Base-by-base conservation (phyloP, 495 filamentous ascomycete species). In the Penicillium psychrofluorescens region DNA sequence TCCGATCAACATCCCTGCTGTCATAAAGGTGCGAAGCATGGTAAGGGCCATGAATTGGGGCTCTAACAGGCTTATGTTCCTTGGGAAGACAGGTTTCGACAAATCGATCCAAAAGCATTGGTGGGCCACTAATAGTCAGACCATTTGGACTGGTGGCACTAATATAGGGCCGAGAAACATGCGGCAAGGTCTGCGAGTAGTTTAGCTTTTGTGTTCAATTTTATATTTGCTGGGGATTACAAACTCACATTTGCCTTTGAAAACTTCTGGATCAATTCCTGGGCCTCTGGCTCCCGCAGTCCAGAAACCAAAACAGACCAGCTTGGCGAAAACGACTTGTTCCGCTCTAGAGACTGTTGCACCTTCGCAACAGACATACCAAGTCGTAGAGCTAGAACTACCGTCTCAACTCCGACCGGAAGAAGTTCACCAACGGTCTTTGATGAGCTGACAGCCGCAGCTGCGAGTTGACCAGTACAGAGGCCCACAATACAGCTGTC, bases 81-180 rank as follows among this genome's bases (percentile, higher is more conserved):
- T 73, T 70, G 27, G 84, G 64, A 8, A 72, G 50, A 12, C 67
- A 62, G n/a, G 63, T 55, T 28, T 75, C 64, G 49, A 83, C 74
- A 16, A 92, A 70, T 1, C 70, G 54, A 35, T 74, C 67, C 11
- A 88, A 68, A 0, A 78, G 78, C 4, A 63, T 59, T 3, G 88
- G 88, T 2, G 88, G 84, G n/a, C 83, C 88, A 52, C 86, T 90
- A 40, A 95, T 75, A 33, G 85, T 84, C 35, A 92, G 59, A 36
- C 79, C 81, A 60, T 75, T 84, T 10, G 76, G 64, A 41, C 82
- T 83, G 32, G 84, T 70, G 11, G 86, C 86, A 58, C 85, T 90
- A 38, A 91, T 68, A 58, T 90, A 95, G 0, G 81, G 80, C 39
- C 71, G 72, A 43, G 70, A 80, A 15, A 81, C 77, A 33, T 63